A percentile compares a stretch with the other conserved stretches of the same genome.
Conservation (phyloP, 768 basidiomycete genomes). For the Tylopilus subfusipes region DNA sequence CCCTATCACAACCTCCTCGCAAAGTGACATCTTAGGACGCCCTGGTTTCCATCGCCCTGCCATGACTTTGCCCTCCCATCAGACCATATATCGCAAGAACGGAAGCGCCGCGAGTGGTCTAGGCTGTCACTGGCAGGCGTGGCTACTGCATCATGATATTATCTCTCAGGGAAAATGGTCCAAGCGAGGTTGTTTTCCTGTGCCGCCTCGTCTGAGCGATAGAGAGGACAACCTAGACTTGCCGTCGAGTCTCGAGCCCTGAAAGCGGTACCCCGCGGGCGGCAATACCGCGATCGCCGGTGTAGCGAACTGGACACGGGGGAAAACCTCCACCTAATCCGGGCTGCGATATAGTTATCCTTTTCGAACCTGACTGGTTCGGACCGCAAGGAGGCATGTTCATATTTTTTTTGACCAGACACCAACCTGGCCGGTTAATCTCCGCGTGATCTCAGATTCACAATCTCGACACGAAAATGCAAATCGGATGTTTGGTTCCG, state of each 20-base stretch:
- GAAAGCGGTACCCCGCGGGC: neutral
- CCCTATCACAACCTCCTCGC: no score
- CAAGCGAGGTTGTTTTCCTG: no score
- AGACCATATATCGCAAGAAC: no score
- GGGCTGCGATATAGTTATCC: neutral
- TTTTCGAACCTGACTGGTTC: constrained; percentile 2
- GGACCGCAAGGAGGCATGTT: constrained; percentile 17
- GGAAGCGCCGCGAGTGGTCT: neutral
- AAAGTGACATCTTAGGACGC: no score
- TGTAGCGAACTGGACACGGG: neutral
- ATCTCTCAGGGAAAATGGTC: no score
- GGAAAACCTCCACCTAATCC: neutral
- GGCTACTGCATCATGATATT: no score
- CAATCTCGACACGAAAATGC: constrained; percentile 21
- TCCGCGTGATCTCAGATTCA: constrained; percentile 27
- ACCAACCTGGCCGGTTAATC: constrained; percentile 12
- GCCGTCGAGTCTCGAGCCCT: neutral
- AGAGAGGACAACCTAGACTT: neutral
- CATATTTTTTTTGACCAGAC: no score
- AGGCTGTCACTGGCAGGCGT: neutral
- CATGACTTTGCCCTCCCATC: no score
- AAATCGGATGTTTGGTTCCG: constrained; percentile 19
- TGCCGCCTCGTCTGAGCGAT: no score
- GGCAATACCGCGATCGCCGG: neutral
- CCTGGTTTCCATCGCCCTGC: no score